A percentile compares a stretch with the other conserved stretches of the same genome.
phyloP scores from a whole-genome alignment of 306 rosid genomes.

The Medicago arabica region DNA sequence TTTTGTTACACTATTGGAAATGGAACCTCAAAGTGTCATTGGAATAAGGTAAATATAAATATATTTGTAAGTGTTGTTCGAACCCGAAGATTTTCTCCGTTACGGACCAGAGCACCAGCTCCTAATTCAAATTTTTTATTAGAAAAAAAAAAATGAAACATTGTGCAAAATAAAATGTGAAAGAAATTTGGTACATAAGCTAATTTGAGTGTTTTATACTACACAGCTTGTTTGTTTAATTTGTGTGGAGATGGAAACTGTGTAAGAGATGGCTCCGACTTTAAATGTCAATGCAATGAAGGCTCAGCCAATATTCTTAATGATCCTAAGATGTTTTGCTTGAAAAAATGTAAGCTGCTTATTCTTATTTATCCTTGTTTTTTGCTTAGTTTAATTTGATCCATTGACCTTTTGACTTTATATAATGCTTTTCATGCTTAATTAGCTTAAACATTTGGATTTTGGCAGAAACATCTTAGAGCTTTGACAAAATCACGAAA shows the following conservation, averaged over 20 bases:
- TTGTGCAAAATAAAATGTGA: neutral
- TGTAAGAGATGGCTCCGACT: neutral
- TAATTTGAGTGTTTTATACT: neutral
- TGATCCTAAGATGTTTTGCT: constrained; percentile 45
- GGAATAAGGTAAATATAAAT: too few species aligned
- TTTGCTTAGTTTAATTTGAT: neutral
- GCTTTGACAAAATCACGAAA: neutral
- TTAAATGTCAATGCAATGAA: constrained; percentile 49
- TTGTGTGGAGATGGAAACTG: constrained; percentile 53
- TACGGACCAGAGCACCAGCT: too few species aligned
- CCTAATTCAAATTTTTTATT: too few species aligned
- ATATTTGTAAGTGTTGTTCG: too few species aligned
- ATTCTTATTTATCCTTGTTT: neutral
- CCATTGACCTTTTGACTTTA: neutral
- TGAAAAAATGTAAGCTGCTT: constrained; percentile 52
- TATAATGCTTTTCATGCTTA: too few species aligned
- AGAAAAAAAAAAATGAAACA: neutral
- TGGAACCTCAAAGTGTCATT: too few species aligned
- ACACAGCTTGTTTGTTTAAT: constrained; percentile 46
- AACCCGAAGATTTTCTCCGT: too few species aligned
- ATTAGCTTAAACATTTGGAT: too few species aligned
- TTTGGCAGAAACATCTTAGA: neutral
- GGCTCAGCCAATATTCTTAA: constrained; percentile 42
- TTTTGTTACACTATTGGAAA: neutral
- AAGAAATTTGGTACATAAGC: neutral